phyloP scores from a whole-genome alignment of 441 rosid species.

The Viola pubescens region DNA sequence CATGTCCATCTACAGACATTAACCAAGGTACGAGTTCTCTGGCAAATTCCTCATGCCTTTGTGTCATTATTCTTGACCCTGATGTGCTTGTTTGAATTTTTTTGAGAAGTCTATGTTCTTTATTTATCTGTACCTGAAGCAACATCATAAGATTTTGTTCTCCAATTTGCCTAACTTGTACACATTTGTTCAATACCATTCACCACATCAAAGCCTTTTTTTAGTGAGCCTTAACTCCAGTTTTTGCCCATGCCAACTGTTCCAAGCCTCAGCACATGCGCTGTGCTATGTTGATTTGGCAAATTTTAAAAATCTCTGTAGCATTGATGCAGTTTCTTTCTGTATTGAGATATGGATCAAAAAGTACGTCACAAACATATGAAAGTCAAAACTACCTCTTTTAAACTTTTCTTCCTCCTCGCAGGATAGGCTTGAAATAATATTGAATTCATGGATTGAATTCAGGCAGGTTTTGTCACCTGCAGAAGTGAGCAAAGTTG shows the following conservation, averaged over 20 bases:
- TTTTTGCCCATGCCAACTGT: too few species aligned
- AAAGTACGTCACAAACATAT: not conserved
- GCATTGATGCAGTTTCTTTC: not conserved
- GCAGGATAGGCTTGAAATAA: conserved; percentile 84
- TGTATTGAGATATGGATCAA: not conserved
- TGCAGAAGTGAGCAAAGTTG: conserved; percentile 65
- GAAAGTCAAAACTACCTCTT: conserved; percentile 4
- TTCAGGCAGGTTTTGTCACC: conserved; percentile 57
- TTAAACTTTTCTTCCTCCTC: conserved; percentile 7
- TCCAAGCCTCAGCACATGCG: too few species aligned
- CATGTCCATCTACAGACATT: conserved; percentile 80
- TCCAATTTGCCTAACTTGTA: not conserved
- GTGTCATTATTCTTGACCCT: not conserved
- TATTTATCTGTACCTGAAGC: conserved; percentile 5
- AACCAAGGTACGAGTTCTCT: conserved; percentile 51
- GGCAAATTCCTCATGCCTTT: conserved; percentile 4
- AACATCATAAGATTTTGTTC: not conserved
- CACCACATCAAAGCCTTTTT: not conserved
- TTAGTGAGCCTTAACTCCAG: not conserved
- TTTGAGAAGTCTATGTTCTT: not conserved
- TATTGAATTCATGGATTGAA: conserved; percentile 67
- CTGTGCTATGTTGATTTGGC: too few species aligned
- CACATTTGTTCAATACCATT: not conserved
- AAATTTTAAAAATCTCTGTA: too few species aligned
- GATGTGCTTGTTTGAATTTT: not conserved